Percentiles rank a stretch among this genome's conserved stretches.
Conservation (phyloP, 1,139 yeast genomes). For the Protomyces inundatus region DNA sequence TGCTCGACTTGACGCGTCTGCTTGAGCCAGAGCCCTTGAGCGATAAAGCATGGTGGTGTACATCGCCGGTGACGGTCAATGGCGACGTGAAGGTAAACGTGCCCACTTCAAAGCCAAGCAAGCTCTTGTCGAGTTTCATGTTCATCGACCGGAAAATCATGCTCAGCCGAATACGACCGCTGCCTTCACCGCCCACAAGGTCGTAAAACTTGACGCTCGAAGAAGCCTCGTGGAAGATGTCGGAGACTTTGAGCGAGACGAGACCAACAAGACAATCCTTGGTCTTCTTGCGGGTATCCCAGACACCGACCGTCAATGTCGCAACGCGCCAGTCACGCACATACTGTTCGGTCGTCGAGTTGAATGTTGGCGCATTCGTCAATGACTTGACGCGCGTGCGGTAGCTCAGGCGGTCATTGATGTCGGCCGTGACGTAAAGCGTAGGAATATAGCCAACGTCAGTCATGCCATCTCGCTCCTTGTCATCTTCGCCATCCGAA, state of each 20-base stretch:
- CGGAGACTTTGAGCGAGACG: conserved; percentile 16
- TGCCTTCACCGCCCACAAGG: conserved; percentile 20
- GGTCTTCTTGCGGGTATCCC: conserved; percentile 19
- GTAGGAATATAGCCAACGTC: conserved; percentile 19
- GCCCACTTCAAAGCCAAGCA: conserved; percentile 12
- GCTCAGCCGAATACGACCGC: conserved; percentile 14
- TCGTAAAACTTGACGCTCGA: conserved; percentile 19
- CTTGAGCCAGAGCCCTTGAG: conserved; percentile 13
- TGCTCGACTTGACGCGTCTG: conserved; percentile 5
- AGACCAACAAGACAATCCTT: conserved; percentile 20
- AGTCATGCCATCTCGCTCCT: conserved; percentile 12
- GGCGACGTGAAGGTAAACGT: conserved; percentile 21
- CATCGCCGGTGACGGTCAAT: conserved; percentile 5
- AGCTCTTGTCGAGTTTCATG: conserved; percentile 18
- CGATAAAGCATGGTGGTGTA: conserved; percentile 15
- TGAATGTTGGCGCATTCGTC: conserved; percentile 18
- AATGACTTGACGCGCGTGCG: conserved; percentile 19
- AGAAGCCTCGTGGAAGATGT: conserved; percentile 10
- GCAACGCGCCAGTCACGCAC: conserved; percentile 25
- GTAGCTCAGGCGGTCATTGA: conserved; percentile 16
- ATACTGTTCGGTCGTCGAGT: conserved; percentile 14
- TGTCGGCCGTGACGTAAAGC: conserved; percentile 17
- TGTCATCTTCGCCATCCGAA: conserved; percentile 22
- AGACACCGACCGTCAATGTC: conserved; percentile 6
- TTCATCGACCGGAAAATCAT: conserved; percentile 20